These are phyloP conservation scores for Yamadazyma atlantica DNA, from an alignment of 1,139 yeast genomes.

Conservation along the genomic window DNA sequence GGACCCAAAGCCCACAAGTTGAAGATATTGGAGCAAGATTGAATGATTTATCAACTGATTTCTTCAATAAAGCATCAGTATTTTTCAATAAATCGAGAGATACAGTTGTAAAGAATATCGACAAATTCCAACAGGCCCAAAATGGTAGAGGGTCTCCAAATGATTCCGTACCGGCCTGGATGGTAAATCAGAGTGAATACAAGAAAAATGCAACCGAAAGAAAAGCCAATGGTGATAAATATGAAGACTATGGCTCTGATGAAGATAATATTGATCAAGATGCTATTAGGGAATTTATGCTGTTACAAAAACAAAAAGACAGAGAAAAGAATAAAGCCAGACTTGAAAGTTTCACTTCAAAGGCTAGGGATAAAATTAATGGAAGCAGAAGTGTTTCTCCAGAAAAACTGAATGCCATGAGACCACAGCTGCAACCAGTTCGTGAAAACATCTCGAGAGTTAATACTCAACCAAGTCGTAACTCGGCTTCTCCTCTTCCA, in stretches of 20 bases:
- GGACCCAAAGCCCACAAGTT: constrained; percentile 5
- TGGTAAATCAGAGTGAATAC: constrained; percentile 58
- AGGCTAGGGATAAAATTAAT: constrained; percentile 19
- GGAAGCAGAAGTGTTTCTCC: constrained; percentile 11
- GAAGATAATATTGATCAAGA: constrained; percentile 46
- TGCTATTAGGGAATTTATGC: constrained; percentile 41
- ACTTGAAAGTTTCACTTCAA: constrained; percentile 20
- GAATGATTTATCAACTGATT: constrained; percentile 60
- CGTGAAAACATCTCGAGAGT: not conserved
- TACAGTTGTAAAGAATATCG: constrained; percentile 64
- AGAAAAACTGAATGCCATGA: constrained; percentile 2
- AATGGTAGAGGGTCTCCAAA: constrained; percentile 14
- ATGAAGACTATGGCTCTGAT: constrained; percentile 44
- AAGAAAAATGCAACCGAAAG: constrained; percentile 42
- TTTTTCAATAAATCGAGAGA: constrained; percentile 61
- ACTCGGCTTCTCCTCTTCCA: constrained; percentile 1
- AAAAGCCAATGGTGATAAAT: constrained; percentile 31
- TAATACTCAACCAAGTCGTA: not conserved
- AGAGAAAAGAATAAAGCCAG: constrained; percentile 31
- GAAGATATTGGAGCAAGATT: constrained; percentile 33
- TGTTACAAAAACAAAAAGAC: constrained; percentile 40
- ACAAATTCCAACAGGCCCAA: constrained; percentile 48
- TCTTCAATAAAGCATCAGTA: constrained; percentile 62
- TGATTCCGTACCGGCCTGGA: constrained; percentile 73
- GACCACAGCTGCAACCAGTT: constrained; percentile 7